A percentile compares a stretch with the other conserved stretches of the same genome.
Conservation (phyloP, 176 grass and related monocot genomes). For the Cocos nucifera region DNA sequence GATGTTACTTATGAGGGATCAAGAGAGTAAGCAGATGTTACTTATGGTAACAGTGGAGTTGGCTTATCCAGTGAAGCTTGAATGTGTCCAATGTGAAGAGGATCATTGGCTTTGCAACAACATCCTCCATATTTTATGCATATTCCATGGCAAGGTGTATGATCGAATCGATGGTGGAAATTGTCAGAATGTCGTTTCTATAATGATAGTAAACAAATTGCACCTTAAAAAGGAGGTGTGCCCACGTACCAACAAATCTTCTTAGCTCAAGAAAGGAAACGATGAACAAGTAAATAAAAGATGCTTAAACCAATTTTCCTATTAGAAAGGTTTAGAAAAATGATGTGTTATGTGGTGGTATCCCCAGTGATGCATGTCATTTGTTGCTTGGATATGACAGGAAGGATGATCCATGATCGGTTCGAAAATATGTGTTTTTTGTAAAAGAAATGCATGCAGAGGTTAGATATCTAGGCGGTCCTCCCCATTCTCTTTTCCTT, state of each 20-base stretch:
- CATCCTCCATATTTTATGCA: background rate
- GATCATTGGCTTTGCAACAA: background rate
- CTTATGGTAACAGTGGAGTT: background rate
- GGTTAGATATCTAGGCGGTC: too few species aligned
- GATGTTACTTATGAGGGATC: too few species aligned
- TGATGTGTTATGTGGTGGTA: too few species aligned
- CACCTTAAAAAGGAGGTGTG: background rate
- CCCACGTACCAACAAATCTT: background rate
- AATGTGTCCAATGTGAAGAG: background rate
- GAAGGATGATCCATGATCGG: too few species aligned
- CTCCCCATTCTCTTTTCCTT: too few species aligned
- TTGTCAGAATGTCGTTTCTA: background rate
- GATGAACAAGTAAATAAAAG: background rate
- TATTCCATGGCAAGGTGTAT: background rate
- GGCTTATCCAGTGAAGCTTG: background rate
- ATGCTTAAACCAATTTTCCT: background rate
- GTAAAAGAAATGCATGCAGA: too few species aligned
- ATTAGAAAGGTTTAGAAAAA: too few species aligned
- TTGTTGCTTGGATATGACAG: too few species aligned
- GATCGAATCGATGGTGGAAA: background rate
- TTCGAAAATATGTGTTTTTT: too few species aligned
- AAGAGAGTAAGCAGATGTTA: background rate
- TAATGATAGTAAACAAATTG: background rate
- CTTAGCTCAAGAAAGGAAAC: background rate
- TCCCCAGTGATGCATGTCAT: too few species aligned